Evolutionary conservation across 2,329 filamentous ascomycete species (phyloP), one percentile per base, ranked within the genome.

Genomic region (Monosporascus sp.): DNA sequence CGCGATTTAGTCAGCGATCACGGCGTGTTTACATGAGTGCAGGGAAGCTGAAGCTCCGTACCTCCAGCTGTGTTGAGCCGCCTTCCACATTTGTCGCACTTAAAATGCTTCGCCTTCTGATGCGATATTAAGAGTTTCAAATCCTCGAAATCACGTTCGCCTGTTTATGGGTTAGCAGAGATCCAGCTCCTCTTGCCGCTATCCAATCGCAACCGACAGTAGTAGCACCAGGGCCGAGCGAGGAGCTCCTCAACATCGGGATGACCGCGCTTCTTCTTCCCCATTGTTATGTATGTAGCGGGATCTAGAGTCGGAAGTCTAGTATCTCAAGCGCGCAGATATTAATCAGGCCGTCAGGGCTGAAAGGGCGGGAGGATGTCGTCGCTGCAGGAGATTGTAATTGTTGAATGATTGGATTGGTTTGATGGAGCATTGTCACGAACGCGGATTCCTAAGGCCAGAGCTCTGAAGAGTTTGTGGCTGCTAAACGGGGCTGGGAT

Each of bases 51-150:
- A 48, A 20, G 27, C 47, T 44, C 69, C 82, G 66, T 72, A 95
- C 91, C 94, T 81, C 94, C 94, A 43, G 92, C 92, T 1, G 94
- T 99, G 68, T 96, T 97, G 52, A 99, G 75, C 61, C 92, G 82
- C 59, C 94, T 84, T 50, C 86, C 86, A 70, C 94, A 99, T 75
- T 87, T 79, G 63, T 96, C 90, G 74, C 94, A 99, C 73, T 96
- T 97, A 80, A 96, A 97, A 72, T 99, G 94, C 74, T 97, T 97
- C n/a, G 93, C 92, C 70, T 97, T 97, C 68, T 97, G 94, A 71
- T 99, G 94, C 53, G 89, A 92, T 63, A 96, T 95, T 59, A 99
- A 84, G 62, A 97, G 91, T 77, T 96, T 97, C 47, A 96, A 72
- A 70, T 99, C 94, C 71, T 97, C 92, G 69, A 97, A 99, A 74